phyloP scores from a whole-genome alignment of 768 basidiomycete genomes.

The Thelephora ganbajun region DNA sequence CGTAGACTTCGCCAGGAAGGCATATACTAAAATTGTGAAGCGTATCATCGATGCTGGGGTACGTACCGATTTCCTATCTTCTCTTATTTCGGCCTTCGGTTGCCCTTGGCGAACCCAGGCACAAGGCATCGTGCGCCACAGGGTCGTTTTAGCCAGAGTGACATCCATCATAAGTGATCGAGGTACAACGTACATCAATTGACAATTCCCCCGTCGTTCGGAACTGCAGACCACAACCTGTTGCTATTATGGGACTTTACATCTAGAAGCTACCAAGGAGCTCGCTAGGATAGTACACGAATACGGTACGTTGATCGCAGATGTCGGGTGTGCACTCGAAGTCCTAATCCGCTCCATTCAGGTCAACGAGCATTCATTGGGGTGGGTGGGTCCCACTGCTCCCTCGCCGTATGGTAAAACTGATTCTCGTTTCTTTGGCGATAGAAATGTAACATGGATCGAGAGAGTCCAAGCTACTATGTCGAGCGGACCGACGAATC shows the following conservation, averaged over 20 bases:
- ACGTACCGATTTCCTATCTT: conserved; percentile 16
- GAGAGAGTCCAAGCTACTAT: conserved; percentile 54
- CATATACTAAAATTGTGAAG: conserved; percentile 61
- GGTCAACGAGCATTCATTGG: conserved; percentile 82
- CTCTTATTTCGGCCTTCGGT: neutral
- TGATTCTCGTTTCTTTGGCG: neutral
- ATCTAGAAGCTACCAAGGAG: conserved; percentile 66
- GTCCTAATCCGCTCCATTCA: conserved; percentile 8
- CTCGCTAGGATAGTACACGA: conserved; percentile 62
- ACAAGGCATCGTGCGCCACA: too few relatives aligned
- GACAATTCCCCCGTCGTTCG: too few relatives aligned
- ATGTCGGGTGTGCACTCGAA: neutral
- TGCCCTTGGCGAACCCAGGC: conserved; percentile 1
- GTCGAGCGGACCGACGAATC: conserved; percentile 53
- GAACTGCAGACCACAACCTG: conserved; percentile 72
- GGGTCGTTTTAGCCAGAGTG: neutral
- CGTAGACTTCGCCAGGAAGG: conserved; percentile 46
- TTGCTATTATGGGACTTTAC: conserved; percentile 81
- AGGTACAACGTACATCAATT: too few relatives aligned
- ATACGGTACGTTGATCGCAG: conserved; percentile 31
- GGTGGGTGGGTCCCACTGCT: conserved; percentile 28
- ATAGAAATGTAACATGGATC: conserved; percentile 87
- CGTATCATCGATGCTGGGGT: conserved; percentile 67
- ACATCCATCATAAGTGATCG: neutral
- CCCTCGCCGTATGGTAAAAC: neutral